A percentile compares a stretch with the other conserved stretches of the same genome.
phyloP scores from a whole-genome alignment of 148 eudicot genomes.

The Hydrangea macrophylla region DNA sequence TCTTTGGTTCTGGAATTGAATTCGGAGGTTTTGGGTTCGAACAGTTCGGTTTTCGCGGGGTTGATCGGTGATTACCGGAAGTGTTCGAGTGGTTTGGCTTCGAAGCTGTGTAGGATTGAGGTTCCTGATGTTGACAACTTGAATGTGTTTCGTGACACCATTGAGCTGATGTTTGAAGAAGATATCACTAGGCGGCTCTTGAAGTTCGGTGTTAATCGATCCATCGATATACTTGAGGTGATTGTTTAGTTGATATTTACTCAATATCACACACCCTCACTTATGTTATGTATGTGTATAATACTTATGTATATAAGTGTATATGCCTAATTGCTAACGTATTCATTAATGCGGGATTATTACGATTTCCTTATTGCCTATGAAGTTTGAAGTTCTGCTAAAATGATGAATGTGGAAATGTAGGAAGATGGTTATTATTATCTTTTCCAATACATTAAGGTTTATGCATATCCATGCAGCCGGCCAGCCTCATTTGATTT shows the following conservation, averaged over 20 bases:
- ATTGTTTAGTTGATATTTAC: not conserved
- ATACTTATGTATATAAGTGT: not conserved
- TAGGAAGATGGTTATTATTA: not conserved
- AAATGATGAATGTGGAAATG: not conserved
- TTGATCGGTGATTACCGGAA: constrained; percentile 42
- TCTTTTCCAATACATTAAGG: too few relatives aligned
- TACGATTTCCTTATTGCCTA: too few relatives aligned
- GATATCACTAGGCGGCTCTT: constrained; percentile 46
- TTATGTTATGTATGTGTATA: too few relatives aligned
- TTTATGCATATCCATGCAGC: too few relatives aligned
- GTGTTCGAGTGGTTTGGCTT: constrained; percentile 17
- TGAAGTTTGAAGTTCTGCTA: too few relatives aligned
- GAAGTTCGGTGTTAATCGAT: constrained; percentile 63
- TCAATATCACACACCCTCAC: too few relatives aligned
- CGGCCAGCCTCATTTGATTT: too few relatives aligned
- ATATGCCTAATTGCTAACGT: too few relatives aligned
- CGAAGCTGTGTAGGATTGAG: constrained; percentile 72
- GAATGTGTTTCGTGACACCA: constrained; percentile 66
- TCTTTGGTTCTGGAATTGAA: constrained; percentile 64
- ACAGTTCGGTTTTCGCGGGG: constrained; percentile 51
- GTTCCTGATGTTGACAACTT: constrained; percentile 84
- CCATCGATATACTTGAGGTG: constrained; percentile 87
- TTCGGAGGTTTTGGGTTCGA: constrained; percentile 61
- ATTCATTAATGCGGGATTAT: too few relatives aligned
- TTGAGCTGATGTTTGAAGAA: constrained; percentile 91